phyloP scores from a whole-genome alignment of 2,329 filamentous ascomycete species.

The Colletotrichum abscissum region DNA sequence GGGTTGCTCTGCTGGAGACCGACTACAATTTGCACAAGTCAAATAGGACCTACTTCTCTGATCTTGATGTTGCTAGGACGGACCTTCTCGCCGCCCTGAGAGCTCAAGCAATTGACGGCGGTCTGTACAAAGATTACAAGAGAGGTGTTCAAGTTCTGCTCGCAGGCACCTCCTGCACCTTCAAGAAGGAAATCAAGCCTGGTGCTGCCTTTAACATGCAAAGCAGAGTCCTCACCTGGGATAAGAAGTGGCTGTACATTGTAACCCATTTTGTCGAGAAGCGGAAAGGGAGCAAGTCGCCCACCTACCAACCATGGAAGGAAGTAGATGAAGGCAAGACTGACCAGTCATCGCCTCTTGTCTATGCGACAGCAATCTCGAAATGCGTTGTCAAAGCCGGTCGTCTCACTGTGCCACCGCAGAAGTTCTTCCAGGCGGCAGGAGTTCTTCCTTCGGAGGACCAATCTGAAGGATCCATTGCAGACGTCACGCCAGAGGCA shows the following conservation, averaged over 20 bases:
- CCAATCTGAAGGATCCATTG: not conserved
- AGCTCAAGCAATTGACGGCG: conserved; percentile 18
- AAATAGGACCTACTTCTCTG: conserved; percentile 77
- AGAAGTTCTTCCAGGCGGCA: conserved; percentile 24
- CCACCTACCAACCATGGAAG: conserved; percentile 51
- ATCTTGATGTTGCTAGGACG: conserved; percentile 66
- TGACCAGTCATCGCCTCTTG: not conserved
- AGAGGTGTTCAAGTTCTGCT: conserved; percentile 68
- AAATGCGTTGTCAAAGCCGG: conserved; percentile 89
- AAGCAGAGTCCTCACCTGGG: conserved; percentile 55
- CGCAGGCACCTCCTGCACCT: conserved; percentile 78
- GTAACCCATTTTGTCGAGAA: conserved; percentile 45
- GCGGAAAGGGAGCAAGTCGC: conserved; percentile 50
- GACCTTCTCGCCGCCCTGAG: conserved; percentile 51
- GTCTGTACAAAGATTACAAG: conserved; percentile 54
- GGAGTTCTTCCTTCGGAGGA: conserved; percentile 6
- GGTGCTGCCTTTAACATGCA: conserved; percentile 79
- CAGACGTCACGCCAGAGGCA: not conserved
- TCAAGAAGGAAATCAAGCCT: conserved; percentile 78
- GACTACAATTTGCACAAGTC: conserved; percentile 82
- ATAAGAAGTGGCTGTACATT: conserved; percentile 45
- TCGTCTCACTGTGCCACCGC: conserved; percentile 83
- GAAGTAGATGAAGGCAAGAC: conserved; percentile 55
- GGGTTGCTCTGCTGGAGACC: conserved; percentile 68
- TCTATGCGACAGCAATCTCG: conserved; percentile 75